Evolutionary conservation across 164 flowering plant species (phyloP).

Genomic region (Vitis riparia): DNA sequence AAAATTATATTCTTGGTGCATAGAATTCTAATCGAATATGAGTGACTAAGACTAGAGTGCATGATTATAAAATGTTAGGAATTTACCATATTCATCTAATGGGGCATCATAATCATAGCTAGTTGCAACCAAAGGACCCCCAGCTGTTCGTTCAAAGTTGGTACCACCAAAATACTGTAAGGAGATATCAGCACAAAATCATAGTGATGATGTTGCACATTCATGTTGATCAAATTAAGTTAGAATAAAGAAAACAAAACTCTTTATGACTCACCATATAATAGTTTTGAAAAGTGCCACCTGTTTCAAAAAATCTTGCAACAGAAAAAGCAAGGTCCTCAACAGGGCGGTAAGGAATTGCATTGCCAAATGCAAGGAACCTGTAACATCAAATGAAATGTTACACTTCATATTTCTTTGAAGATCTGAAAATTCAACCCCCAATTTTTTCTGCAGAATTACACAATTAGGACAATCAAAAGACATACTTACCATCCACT

Average conservation of each 20-base stretch:
- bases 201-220: background rate
- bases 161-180: conserved; percentile 69
- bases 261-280: conserved; percentile 51
- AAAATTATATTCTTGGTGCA: background rate
- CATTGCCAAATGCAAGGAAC: conserved; percentile 58
- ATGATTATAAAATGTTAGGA: background rate
- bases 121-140: conserved; percentile 62
- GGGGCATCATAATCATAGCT: conserved; percentile 80
- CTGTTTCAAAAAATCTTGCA: conserved; percentile 59
- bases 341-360: conserved; percentile 58
- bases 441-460: background rate
- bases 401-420: background rate
- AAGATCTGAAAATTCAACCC: background rate
- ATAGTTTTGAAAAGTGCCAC: conserved; percentile 69
- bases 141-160: conserved; percentile 72
- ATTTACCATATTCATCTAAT: conserved; percentile 62
- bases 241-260: background rate
- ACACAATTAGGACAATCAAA: background rate
- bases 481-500: conserved; percentile 49
- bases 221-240: background rate
- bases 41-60: background rate
- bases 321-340: conserved; percentile 76
- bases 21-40: background rate
- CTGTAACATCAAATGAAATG: conserved; percentile 24
- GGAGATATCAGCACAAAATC: conserved; percentile 1